Percentiles rank a stretch among this genome's conserved stretches.
These are phyloP conservation scores for Gossypium rotundifolium DNA, from an alignment of 345 rosid species.

Conservation along the genomic window DNA sequence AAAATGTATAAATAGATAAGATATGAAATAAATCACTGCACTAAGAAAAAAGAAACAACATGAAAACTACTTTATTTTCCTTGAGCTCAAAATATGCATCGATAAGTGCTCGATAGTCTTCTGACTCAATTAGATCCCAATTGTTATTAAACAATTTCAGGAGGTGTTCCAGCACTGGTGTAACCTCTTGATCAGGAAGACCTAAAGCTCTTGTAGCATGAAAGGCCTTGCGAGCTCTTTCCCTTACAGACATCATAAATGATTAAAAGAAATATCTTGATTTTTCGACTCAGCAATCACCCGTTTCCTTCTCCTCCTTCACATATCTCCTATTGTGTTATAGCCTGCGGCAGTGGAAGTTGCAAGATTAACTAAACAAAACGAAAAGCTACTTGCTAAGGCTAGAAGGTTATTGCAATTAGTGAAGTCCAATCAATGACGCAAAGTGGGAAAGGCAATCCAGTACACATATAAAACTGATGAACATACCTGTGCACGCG, in stretches of 20 bases:
- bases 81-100: constrained; percentile 51
- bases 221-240: constrained; percentile 37
- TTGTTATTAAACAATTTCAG: constrained; percentile 30
- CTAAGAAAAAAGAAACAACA: background rate
- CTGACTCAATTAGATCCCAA: constrained; percentile 59
- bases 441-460: background rate
- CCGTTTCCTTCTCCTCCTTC: background rate
- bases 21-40: background rate
- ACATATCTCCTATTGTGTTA: background rate
- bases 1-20: background rate
- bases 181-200: constrained; percentile 39
- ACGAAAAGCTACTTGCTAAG: background rate
- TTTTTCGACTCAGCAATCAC: background rate
- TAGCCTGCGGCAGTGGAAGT: constrained; percentile 2
- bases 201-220: constrained; percentile 37
- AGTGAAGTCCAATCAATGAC: background rate
- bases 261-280: background rate
- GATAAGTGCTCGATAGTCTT: constrained; percentile 44
- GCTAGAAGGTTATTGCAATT: background rate
- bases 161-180: constrained; percentile 39
- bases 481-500: too few relatives aligned
- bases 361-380: background rate
- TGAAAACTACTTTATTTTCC: constrained; percentile 29
- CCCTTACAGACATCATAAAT: constrained; percentile 21
- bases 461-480: background rate